Conservation (phyloP, 768 basidiomycete genomes). For the Gyrodon lividus region DNA sequence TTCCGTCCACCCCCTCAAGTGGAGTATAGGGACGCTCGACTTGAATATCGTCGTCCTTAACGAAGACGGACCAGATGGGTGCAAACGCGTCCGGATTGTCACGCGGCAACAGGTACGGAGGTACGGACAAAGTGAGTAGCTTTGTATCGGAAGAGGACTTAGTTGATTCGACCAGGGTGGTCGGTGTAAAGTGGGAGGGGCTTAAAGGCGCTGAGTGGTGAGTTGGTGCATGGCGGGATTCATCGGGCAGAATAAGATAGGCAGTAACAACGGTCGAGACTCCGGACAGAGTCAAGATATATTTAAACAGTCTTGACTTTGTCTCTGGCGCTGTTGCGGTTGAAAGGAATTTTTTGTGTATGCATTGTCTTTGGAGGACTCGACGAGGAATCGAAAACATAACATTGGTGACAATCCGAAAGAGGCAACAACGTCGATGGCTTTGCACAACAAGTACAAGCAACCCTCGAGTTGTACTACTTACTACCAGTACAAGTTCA, state of each 20-base stretch:
- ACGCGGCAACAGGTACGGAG: conserved; percentile 39
- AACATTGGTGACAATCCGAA: conserved; percentile 12
- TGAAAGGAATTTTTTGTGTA: neutral
- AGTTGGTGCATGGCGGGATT: conserved; percentile 46
- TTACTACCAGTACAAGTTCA: neutral
- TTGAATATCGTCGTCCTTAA: conserved; percentile 88
- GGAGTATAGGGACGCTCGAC: conserved; percentile 87
- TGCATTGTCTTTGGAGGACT: neutral
- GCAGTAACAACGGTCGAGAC: conserved; percentile 42
- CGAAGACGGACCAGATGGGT: conserved; percentile 73
- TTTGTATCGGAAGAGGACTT: conserved; percentile 57
- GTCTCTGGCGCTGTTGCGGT: neutral
- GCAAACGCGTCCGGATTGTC: conserved; percentile 21
- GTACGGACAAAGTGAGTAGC: conserved; percentile 60
- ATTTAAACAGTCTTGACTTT: neutral
- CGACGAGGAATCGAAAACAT: conserved; percentile 12
- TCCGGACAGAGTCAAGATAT: conserved; percentile 34
- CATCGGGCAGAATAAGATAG: conserved; percentile 54
- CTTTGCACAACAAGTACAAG: conserved; percentile 26
- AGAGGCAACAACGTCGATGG: conserved; percentile 14
- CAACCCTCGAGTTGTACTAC: too few species aligned
- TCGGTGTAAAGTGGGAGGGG: conserved; percentile 53
- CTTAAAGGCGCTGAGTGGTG: conserved; percentile 38
- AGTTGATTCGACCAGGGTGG: conserved; percentile 54
- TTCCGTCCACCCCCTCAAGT: conserved; percentile 62